Percentiles rank a stretch among this genome's conserved stretches.
These are phyloP conservation scores for Podosphaera fusca DNA, from an alignment of 2,329 filamentous ascomycete species.

Conservation along the genomic window DNA sequence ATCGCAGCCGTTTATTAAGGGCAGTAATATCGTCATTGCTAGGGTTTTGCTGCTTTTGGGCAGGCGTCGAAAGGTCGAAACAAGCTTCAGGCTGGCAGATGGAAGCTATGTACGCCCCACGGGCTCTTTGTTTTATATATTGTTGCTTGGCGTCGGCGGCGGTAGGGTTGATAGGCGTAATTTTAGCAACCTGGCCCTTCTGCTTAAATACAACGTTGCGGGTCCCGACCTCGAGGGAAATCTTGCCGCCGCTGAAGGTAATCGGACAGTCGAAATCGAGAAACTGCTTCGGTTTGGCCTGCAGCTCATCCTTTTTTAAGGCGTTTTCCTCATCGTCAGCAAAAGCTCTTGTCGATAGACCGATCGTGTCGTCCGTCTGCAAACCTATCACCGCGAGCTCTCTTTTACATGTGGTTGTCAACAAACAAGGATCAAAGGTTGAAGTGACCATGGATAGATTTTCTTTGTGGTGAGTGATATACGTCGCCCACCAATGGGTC, in stretches of 20 bases:
- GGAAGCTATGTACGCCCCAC: neutral
- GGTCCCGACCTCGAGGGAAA: neutral
- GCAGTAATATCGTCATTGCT: neutral
- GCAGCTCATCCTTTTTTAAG: neutral
- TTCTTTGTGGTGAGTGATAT: neutral
- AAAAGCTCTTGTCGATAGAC: neutral
- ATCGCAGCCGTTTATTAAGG: neutral
- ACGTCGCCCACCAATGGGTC: conserved; percentile 1
- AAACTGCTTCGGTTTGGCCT: no score
- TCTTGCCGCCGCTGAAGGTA: neutral
- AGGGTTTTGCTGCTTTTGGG: neutral
- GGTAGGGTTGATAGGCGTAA: neutral
- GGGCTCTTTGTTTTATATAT: neutral
- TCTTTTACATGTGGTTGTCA: neutral
- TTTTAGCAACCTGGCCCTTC: neutral
- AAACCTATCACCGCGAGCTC: neutral
- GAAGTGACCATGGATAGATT: neutral
- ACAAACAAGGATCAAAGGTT: conserved; percentile 1
- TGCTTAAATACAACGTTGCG: neutral
- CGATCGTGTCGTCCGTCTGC: conserved; percentile 1
- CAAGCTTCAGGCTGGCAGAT: neutral
- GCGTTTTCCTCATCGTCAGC: neutral
- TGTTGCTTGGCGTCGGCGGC: neutral
- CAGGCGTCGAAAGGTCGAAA: conserved; percentile 2
- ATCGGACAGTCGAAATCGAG: no score